These are phyloP conservation scores for Botrytis cinerea DNA, from an alignment of 2,329 filamentous ascomycete genomes.

Conservation along the genomic window DNA sequence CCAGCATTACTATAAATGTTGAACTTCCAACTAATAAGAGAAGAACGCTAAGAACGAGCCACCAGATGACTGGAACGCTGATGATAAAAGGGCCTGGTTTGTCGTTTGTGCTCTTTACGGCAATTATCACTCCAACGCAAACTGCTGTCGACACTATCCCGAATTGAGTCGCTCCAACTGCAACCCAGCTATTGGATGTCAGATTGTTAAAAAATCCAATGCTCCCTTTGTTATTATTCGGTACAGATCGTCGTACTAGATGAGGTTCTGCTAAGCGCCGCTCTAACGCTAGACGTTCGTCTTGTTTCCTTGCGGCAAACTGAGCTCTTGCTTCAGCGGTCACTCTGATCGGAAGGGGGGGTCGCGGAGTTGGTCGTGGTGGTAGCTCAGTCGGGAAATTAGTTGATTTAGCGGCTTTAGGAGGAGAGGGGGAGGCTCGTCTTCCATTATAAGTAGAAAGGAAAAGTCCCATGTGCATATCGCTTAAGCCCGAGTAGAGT, in stretches of 20 bases:
- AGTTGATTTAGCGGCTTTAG: neutral
- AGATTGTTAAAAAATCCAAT: neutral
- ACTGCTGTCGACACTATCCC: neutral
- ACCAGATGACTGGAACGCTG: conserved; percentile 2
- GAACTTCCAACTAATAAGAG: neutral
- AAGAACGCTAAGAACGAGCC: neutral
- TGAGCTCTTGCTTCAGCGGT: conserved; percentile 12
- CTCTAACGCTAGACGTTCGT: neutral
- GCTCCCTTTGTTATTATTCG: neutral
- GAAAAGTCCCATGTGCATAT: conserved; percentile 2
- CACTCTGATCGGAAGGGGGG: neutral
- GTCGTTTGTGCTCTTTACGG: neutral
- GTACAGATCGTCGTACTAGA: neutral
- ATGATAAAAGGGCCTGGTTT: neutral
- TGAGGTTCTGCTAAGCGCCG: neutral
- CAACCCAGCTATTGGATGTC: neutral
- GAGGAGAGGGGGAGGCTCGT: neutral
- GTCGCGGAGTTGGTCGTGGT: neutral
- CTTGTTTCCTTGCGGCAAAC: neutral
- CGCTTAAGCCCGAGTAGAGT: conserved; percentile 15
- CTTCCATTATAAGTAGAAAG: conserved; percentile 8
- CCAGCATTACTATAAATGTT: neutral
- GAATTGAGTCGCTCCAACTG: neutral
- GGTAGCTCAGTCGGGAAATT: conserved; percentile 3
- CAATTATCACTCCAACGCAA: neutral